Conservation (phyloP, 1,139 yeast genomes). For the Kurtzmaniella quercitrusa region DNA sequence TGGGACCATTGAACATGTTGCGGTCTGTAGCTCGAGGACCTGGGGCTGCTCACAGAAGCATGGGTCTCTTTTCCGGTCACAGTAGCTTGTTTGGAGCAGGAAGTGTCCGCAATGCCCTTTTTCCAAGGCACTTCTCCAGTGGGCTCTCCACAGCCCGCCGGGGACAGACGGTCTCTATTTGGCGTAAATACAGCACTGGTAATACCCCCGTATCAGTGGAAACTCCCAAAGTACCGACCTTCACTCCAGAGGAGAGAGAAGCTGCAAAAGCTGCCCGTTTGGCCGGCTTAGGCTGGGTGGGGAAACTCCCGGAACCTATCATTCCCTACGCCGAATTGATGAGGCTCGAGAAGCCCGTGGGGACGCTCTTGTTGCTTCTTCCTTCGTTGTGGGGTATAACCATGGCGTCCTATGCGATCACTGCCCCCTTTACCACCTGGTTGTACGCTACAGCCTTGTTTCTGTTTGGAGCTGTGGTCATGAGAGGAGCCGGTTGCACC, state of each 20-base stretch:
- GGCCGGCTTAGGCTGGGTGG: slow-evolving; percentile 57
- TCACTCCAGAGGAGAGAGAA: slow-evolving; percentile 52
- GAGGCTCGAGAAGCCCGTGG: slow-evolving; percentile 92
- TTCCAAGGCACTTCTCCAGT: background rate
- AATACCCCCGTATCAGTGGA: background rate
- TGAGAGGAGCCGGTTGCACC: slow-evolving; percentile 99
- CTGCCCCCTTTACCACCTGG: slow-evolving; percentile 65
- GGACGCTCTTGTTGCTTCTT: slow-evolving; percentile 73
- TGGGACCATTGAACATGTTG: too few relatives aligned
- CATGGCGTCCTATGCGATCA: slow-evolving; percentile 75
- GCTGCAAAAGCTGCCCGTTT: slow-evolving; percentile 55
- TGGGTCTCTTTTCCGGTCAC: too few relatives aligned
- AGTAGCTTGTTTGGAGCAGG: too few relatives aligned
- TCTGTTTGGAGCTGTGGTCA: slow-evolving; percentile 77
- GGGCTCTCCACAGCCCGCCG: background rate
- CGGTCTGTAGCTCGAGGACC: too few relatives aligned
- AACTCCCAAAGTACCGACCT: slow-evolving; percentile 13
- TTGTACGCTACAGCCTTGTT: slow-evolving; percentile 59
- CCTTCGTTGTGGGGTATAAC: slow-evolving; percentile 82
- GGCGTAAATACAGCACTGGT: background rate
- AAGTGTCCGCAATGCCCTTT: too few relatives aligned
- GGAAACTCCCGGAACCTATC: slow-evolving; percentile 62
- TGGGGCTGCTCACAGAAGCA: too few relatives aligned
- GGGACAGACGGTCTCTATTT: background rate
- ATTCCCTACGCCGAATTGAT: slow-evolving; percentile 90